These are phyloP conservation scores for Phytophthora pistaciae DNA, from an alignment of 352 stramenopile species.

Conservation along the genomic window DNA sequence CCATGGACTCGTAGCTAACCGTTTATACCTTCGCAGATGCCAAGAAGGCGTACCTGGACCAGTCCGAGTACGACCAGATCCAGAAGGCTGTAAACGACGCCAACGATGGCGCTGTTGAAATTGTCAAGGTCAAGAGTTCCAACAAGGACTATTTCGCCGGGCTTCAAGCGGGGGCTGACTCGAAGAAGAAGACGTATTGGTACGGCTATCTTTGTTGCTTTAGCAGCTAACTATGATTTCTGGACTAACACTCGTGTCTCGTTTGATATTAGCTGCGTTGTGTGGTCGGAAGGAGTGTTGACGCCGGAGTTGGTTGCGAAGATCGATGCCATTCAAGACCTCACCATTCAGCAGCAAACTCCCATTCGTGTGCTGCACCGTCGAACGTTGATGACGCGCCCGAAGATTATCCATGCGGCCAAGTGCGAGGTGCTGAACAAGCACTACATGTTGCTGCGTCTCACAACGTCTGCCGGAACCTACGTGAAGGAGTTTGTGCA, in stretches of 20 bases:
- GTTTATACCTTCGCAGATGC: conserved; percentile 50
- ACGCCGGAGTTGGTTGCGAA: conserved; percentile 69
- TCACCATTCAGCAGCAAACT: conserved; percentile 96
- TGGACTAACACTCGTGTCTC: neutral
- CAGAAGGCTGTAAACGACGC: conserved; percentile 72
- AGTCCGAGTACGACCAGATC: conserved; percentile 59
- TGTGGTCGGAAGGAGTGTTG: conserved; percentile 75
- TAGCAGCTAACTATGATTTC: neutral
- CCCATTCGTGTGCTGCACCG: conserved; percentile 98
- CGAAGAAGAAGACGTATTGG: conserved; percentile 92
- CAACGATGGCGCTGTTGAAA: conserved; percentile 81
- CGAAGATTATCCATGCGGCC: conserved; percentile 91
- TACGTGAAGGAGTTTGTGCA: conserved; percentile 99
- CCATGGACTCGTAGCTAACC: no score
- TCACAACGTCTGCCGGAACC: conserved; percentile 96
- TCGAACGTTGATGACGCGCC: conserved; percentile 93
- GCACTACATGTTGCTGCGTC: conserved; percentile 96
- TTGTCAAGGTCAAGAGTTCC: conserved; percentile 80
- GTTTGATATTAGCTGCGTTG: conserved; percentile 62
- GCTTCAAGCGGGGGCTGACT: conserved; percentile 83
- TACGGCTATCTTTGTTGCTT: conserved; percentile 28
- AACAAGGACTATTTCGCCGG: conserved; percentile 86
- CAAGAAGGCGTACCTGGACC: conserved; percentile 74
- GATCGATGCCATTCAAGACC: conserved; percentile 81
- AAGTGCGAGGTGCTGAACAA: conserved; percentile 93